These are phyloP conservation scores for Alternaria triticina DNA, from an alignment of 2,329 filamentous ascomycete species.

Conservation along the genomic window DNA sequence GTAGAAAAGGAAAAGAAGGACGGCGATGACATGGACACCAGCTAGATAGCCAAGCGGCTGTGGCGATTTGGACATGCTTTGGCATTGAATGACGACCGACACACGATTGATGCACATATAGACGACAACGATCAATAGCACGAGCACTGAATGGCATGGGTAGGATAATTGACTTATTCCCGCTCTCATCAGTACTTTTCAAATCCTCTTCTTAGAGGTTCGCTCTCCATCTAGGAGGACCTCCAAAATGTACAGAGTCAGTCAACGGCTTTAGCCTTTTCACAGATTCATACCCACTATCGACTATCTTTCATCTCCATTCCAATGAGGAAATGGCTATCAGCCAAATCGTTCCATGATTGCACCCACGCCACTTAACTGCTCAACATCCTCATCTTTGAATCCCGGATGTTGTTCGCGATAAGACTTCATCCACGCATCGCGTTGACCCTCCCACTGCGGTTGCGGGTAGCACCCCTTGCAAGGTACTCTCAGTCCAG, in stretches of 20 bases:
- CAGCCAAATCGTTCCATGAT: constrained; percentile 20
- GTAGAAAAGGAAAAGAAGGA: constrained; percentile 61
- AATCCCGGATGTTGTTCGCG: constrained; percentile 20
- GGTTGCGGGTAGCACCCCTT: constrained; percentile 31
- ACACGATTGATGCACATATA: constrained; percentile 14
- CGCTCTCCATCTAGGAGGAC: not conserved
- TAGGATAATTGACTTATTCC: not conserved
- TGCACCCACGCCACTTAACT: constrained; percentile 24
- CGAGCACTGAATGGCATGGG: not conserved
- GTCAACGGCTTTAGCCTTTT: not conserved
- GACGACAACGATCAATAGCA: constrained; percentile 1
- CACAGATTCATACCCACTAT: not conserved
- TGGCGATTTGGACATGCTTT: not conserved
- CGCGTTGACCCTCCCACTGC: constrained; percentile 15
- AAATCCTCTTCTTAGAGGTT: not conserved
- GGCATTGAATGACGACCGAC: constrained; percentile 1
- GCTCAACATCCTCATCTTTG: constrained; percentile 23
- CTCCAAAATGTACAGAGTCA: not conserved
- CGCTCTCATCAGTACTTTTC: not conserved
- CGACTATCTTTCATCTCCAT: not conserved
- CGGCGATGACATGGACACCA: constrained; percentile 44
- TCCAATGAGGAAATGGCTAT: not conserved
- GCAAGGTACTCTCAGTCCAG: constrained; percentile 29
- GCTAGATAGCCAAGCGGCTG: constrained; percentile 9
- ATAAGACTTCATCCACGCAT: constrained; percentile 28